Percentiles rank a stretch among this genome's conserved stretches.
These are phyloP conservation scores for Russula sp. DNA, from an alignment of 768 basidiomycete species.

Conservation along the genomic window DNA sequence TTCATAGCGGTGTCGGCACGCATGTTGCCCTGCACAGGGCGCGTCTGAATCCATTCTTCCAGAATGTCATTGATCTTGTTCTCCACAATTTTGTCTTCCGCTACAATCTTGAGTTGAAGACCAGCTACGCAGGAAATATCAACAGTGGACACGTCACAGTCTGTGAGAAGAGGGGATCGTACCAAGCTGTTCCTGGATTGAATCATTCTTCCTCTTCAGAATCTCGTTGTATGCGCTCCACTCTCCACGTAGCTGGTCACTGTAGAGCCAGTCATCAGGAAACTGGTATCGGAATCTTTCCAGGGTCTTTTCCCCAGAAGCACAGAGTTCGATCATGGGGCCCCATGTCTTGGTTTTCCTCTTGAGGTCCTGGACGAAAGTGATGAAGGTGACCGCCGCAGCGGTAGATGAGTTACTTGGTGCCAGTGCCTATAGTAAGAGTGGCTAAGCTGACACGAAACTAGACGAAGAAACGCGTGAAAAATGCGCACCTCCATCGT, in stretches of 20 bases:
- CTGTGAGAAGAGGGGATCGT: constrained; percentile 24
- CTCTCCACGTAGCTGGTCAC: constrained; percentile 93
- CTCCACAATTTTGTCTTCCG: constrained; percentile 97
- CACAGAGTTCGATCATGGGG: constrained; percentile 92
- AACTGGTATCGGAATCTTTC: constrained; percentile 97
- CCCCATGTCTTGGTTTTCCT: constrained; percentile 95
- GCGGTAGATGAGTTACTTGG: constrained; percentile 89
- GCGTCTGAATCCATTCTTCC: constrained; percentile 90
- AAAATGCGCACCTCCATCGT: constrained; percentile 29
- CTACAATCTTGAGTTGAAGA: constrained; percentile 98
- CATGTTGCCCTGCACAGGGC: constrained; percentile 95
- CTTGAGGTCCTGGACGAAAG: constrained; percentile 98
- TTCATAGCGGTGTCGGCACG: constrained; percentile 96
- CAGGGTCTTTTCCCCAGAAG: constrained; percentile 92
- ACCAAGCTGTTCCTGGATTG: constrained; percentile 98
- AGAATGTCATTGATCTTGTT: constrained; percentile 90
- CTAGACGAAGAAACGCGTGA: neutral
- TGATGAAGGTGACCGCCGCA: constrained; percentile 97
- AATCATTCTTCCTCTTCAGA: constrained; percentile 93
- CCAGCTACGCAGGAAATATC: constrained; percentile 53
- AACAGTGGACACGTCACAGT: neutral
- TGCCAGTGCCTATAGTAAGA: constrained; percentile 37
- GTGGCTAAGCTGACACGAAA: constrained; percentile 2
- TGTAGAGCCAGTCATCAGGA: constrained; percentile 95
- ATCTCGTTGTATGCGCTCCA: constrained; percentile 99